Conservation (phyloP, 2,329 filamentous ascomycete genomes). For the Paraconiothyrium sp. region DNA sequence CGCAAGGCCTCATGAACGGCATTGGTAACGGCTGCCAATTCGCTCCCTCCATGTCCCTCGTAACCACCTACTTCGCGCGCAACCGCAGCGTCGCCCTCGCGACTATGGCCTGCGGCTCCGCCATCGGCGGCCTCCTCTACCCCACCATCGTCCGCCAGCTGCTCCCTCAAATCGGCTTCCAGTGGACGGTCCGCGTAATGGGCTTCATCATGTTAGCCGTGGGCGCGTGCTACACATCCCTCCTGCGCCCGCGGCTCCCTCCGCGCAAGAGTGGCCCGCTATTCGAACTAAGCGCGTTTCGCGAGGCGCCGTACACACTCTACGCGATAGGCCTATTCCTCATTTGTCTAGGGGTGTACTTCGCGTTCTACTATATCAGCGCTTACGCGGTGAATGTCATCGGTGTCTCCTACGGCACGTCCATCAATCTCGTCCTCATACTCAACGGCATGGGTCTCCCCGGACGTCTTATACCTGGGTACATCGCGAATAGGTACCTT, state of each 20-base stretch:
- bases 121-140: constrained; percentile 71
- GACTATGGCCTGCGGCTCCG: constrained; percentile 67
- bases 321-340: constrained; percentile 48
- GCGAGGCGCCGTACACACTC: constrained; percentile 52
- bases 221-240: constrained; percentile 43
- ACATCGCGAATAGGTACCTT: constrained; percentile 62
- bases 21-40: constrained; percentile 48
- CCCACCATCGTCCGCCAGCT: constrained; percentile 64
- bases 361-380: constrained; percentile 58
- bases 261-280: constrained; percentile 55
- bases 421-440: constrained; percentile 65
- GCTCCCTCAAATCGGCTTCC: constrained; percentile 68
- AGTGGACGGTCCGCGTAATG: constrained; percentile 70
- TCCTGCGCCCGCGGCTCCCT: constrained; percentile 54
- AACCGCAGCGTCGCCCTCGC: constrained; percentile 69
- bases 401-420: constrained; percentile 59
- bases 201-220: constrained; percentile 67
- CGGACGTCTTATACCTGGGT: constrained; percentile 62
- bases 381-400: constrained; percentile 56
- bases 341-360: constrained; percentile 49
- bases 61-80: constrained; percentile 66
- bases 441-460: constrained; percentile 67
- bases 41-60: constrained; percentile 40
- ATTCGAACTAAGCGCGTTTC: constrained; percentile 54
- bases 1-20: constrained; percentile 48